phyloP scores from a whole-genome alignment of 2,329 filamentous ascomycete species.

The Talaromyces sp. region DNA sequence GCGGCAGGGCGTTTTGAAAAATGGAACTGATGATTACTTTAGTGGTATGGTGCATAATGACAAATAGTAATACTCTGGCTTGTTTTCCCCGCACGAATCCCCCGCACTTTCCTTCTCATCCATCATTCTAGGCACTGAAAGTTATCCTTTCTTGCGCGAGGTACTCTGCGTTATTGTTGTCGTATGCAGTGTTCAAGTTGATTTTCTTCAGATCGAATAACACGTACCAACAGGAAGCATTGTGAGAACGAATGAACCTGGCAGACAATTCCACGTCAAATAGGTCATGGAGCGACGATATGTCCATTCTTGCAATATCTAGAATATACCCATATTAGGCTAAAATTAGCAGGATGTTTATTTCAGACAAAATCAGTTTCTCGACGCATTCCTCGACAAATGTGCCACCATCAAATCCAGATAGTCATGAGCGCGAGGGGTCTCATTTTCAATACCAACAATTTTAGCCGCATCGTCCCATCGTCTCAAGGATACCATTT shows the following conservation, averaged over 20 bases:
- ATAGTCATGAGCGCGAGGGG: conserved; percentile 29
- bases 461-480: conserved; percentile 42
- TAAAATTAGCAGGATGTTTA: neutral
- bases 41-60: neutral
- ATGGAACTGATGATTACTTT: neutral
- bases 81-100: neutral
- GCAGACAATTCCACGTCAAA: neutral
- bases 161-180: neutral
- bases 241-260: neutral
- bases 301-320: neutral
- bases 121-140: neutral
- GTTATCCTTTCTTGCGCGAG: neutral
- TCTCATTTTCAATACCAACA: conserved; percentile 25
- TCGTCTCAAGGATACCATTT: conserved; percentile 36
- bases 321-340: neutral
- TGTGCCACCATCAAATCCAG: conserved; percentile 28
- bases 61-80: neutral
- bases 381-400: conserved; percentile 16
- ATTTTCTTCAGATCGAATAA: neutral
- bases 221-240: neutral
- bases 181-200: neutral
- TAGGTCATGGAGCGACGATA: neutral
- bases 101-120: neutral
- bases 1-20: neutral
- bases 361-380: neutral